Conservation (phyloP, 2,329 filamentous ascomycete genomes). For the Coniochaeta sp. region DNA sequence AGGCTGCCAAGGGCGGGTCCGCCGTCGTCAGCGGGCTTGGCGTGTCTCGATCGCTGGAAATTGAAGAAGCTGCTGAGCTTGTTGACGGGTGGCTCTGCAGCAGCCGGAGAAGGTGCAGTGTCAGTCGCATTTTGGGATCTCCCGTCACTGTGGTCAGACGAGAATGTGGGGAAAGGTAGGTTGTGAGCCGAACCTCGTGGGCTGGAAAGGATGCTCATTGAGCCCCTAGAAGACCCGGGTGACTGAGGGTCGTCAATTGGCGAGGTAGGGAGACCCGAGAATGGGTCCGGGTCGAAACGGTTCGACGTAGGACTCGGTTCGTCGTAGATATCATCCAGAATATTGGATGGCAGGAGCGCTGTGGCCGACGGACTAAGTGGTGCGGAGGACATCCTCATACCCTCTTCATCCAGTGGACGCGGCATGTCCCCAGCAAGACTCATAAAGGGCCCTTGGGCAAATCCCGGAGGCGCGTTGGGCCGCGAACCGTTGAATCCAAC, state of each 20-base stretch:
- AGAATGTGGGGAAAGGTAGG: constrained; percentile 44
- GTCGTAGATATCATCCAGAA: constrained; percentile 59
- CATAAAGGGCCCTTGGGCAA: constrained; percentile 46
- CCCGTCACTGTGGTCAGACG: constrained; percentile 34
- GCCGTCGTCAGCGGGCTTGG: constrained; percentile 53
- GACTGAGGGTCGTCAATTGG: constrained; percentile 47
- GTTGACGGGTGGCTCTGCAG: constrained; percentile 24
- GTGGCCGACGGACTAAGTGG: constrained; percentile 73
- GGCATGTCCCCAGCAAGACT: constrained; percentile 34
- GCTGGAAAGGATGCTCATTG: constrained; percentile 52
- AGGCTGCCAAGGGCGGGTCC: constrained; percentile 62
- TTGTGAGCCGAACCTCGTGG: constrained; percentile 55
- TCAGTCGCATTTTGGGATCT: constrained; percentile 29
- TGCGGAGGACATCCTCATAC: constrained; percentile 55
- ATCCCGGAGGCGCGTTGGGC: constrained; percentile 35
- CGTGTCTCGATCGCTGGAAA: constrained; percentile 52
- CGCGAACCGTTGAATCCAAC: constrained; percentile 42
- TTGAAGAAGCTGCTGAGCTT: constrained; percentile 46
- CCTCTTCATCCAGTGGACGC: constrained; percentile 50
- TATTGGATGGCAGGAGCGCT: constrained; percentile 62
- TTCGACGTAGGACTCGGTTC: constrained; percentile 33
- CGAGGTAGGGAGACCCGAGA: constrained; percentile 20
- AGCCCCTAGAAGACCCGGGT: constrained; percentile 50
- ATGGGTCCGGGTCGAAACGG: constrained; percentile 23
- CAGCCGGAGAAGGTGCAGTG: constrained; percentile 32